phyloP scores from a whole-genome alignment of 106 monocot species.

The Cymbidium sinense region DNA sequence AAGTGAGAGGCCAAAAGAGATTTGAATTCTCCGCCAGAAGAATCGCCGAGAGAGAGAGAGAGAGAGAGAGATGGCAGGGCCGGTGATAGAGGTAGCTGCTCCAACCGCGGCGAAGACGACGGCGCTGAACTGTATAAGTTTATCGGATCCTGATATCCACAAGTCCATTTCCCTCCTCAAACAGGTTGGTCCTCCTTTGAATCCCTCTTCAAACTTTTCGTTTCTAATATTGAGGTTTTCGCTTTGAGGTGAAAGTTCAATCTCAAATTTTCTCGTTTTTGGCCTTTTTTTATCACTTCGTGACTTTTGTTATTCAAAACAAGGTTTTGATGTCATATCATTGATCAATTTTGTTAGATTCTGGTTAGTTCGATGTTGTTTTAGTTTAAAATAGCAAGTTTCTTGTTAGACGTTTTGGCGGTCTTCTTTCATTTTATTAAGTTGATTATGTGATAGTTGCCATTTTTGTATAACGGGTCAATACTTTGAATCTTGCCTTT shows the following conservation, averaged over 20 bases:
- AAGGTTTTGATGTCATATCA: neutral
- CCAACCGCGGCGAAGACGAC: neutral
- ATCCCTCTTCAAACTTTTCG: neutral
- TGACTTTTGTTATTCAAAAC: neutral
- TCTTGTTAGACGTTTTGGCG: too few species aligned
- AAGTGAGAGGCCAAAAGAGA: too few species aligned
- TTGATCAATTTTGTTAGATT: neutral
- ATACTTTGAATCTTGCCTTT: too few species aligned
- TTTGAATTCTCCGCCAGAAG: neutral
- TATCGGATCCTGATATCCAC: constrained; percentile 16
- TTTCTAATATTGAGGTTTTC: neutral
- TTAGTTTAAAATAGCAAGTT: neutral
- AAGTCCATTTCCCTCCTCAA: constrained; percentile 23
- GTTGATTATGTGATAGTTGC: too few species aligned
- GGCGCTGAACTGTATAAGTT: constrained; percentile 23
- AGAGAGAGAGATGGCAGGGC: neutral
- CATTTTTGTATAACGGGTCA: too few species aligned
- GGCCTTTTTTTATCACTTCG: neutral
- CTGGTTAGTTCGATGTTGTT: neutral
- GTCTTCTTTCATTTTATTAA: too few species aligned
- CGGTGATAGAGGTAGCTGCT: too few species aligned
- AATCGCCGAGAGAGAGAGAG: neutral
- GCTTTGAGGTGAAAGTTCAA: neutral
- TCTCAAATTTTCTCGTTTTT: neutral
- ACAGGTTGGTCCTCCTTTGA: constrained; percentile 12